Base-by-base conservation (phyloP, 1,284 basidiomycete genomes). In the Termitomyces sp. region DNA sequence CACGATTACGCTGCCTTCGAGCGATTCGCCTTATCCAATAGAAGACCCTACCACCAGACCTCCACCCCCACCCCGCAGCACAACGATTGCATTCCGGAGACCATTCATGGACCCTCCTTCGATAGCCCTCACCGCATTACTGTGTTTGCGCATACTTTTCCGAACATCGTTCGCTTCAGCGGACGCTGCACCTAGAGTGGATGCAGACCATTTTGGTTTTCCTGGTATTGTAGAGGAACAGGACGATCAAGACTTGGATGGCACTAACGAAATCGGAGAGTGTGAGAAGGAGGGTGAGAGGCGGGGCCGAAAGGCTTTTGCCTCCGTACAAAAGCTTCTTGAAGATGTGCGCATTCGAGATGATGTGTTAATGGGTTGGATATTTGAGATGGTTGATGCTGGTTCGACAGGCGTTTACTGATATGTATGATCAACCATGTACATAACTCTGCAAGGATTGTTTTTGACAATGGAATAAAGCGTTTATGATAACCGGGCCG, bases 121-220 rank as follows among this genome's bases (percentile, higher is more conserved):
- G 7, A 82, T 75, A 42, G 83, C 88, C 11, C 76, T 91, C 14
- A 87, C 86, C 0, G 86, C 88, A 3, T 68, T 91, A 9, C 77
- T 91, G 10, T 83, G 87, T 59, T 77, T 90, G 41, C 84, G 88
- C 3, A 78, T 88, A 47, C 72, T 91, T 14, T 91, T 88, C 66
- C 79, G 87, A 30, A 79, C 80, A 2, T 81, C 88, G 1, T 90
- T 89, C 59, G 83, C 84, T 13, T 79, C 84, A 3, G 66, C 69
- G 11, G 86, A 88, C 56, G 76, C 78, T 26, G 88, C 88, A 0
- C 88, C 88, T 13, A 76, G 85, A 11, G 80, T 77, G 2, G 88
- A 91, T 63, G 83, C 78, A 8, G 85, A 91, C 55, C 87, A 88
- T 59, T 91, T 91, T 66, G 88, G 88, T 3, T 91, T 91, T 66